Base-by-base conservation (phyloP, 352 stramenopile genomes). In the Phytophthora syringae region DNA sequence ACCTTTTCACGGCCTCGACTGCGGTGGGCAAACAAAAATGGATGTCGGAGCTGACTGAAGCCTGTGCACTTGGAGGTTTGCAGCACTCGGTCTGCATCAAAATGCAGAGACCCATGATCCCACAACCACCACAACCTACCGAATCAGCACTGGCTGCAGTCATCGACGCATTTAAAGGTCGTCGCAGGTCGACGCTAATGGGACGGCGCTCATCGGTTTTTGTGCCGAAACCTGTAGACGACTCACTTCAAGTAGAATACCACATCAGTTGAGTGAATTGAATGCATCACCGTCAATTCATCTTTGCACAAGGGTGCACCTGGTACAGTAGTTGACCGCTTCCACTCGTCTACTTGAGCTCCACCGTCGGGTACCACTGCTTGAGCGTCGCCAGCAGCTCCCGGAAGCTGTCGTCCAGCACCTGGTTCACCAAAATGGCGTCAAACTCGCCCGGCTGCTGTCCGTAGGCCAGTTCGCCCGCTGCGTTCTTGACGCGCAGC, bases 401-500 rank as follows among this genome's bases (percentile, higher is more conserved):
- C 7, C 28, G 36, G 68, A 95, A 98, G 40, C 86, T 89, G 43
- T 87, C 80, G 42, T 98, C 82, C 18, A 98, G 59, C 58, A 95
- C 79, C 51, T 83, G 82, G 73, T 98, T 98, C 47, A 98, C 79
- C 39, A 98, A 76, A 49, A 95, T 88, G 27, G 84, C 72, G 60
- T 98, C 90, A 61, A 98, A 98, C 50, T 93, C 81, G 28, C 90
- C 91, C 2, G 76, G 74, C 64, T 89, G 76, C 57, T 88, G 61
- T 27, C 89, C 86, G 52, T 94, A 99, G 11, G 88, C 96, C 55
- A 99, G 66, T 75, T 99, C 98, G 5, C 83, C 88, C 2, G 81
- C 79, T 0, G 97, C 95, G 76, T 99, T 99, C 30, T 89, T 85
- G 20, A 99, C 70, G 52, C 97, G 89, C 42, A 97, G 81, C 60